Conservation (phyloP, 768 basidiomycete species). For the Naganishia vishniacii region DNA sequence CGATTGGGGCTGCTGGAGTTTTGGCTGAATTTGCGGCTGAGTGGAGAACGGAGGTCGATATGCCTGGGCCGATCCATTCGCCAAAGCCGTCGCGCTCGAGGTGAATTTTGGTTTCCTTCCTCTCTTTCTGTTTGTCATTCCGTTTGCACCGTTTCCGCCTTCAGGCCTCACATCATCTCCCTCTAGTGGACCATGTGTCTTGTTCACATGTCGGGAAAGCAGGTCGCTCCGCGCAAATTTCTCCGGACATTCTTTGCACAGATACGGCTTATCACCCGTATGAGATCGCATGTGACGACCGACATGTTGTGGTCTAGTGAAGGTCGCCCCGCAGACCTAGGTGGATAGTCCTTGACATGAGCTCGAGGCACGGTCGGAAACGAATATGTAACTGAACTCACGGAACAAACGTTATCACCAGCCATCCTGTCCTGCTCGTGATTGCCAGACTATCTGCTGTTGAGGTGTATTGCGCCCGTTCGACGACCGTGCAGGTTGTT, state of each 20-base stretch:
- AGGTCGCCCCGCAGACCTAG: conserved; percentile 43
- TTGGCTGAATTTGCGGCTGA: neutral
- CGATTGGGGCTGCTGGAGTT: neutral
- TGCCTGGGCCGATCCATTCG: neutral
- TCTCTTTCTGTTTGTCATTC: neutral
- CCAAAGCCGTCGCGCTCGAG: neutral
- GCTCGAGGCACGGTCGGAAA: neutral
- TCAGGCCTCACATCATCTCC: conserved; percentile 29
- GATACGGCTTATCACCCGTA: conserved; percentile 45
- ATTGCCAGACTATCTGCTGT: neutral
- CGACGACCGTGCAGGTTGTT: no score
- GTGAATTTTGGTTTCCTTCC: conserved; percentile 5
- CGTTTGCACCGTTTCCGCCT: neutral
- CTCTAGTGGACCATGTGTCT: conserved; percentile 41
- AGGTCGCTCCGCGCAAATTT: conserved; percentile 41
- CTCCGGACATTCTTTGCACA: conserved; percentile 43
- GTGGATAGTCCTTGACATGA: neutral
- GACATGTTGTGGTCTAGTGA: conserved; percentile 48
- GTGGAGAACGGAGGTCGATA: neutral
- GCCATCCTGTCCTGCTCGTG: neutral
- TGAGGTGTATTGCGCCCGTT: no score
- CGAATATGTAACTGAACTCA: neutral
- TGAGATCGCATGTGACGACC: conserved; percentile 46
- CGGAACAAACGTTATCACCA: conserved; percentile 8
- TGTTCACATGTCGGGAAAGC: conserved; percentile 47